Evolutionary conservation across 1,284 basidiomycete species (phyloP), one percentile per base, ranked within the genome.

Genomic region (Filobasidium uniguttulatum): DNA sequence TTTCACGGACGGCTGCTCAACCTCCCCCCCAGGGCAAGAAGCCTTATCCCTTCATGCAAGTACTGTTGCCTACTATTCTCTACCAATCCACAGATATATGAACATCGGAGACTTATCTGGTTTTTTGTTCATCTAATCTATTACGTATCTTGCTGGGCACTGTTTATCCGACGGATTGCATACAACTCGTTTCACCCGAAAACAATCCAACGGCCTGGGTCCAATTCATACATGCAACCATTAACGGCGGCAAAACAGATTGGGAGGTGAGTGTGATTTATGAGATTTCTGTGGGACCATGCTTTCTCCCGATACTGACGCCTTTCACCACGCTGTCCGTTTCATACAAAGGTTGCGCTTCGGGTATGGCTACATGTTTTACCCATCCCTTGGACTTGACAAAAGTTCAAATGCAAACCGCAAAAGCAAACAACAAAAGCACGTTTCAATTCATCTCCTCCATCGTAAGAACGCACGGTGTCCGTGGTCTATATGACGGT

Each of bases 401-500:
- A 52, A 66, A 65, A 36, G 55, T 56, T 15, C 61, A 66, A 12
- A 65, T 69, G 64, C 66, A 68, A 45, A 68, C 65, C 3, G 59
- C 60, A 8, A 46, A 57, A 8, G 34, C 52, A 29, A 60, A 60
- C 29, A 33, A 57, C 38, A 50, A 43, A 37, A 46, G 10, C 57
- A 66, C 37, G 54, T 55, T 14, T 59, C 65, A 15, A 59, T 60
- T 35, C 46, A 64, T 44, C 31, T 62, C 22, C 55, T 61, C 31
- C 15, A 49, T 53, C 23, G 30, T 56, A 22, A 26, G 33, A 20
- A 23, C 44, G 37, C 54, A 50, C 20, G 53, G 53, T 54, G 36
- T 68, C 2, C 59, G 62, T 45, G 69, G 68, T 1, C 55, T 69
- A 23, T 71, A 70, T 55, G 64, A 65, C 7, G 69, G 69, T 41